Evolutionary conservation across 2,329 filamentous ascomycete species (phyloP).

Genomic region (Sporothrix brunneoviolacea): DNA sequence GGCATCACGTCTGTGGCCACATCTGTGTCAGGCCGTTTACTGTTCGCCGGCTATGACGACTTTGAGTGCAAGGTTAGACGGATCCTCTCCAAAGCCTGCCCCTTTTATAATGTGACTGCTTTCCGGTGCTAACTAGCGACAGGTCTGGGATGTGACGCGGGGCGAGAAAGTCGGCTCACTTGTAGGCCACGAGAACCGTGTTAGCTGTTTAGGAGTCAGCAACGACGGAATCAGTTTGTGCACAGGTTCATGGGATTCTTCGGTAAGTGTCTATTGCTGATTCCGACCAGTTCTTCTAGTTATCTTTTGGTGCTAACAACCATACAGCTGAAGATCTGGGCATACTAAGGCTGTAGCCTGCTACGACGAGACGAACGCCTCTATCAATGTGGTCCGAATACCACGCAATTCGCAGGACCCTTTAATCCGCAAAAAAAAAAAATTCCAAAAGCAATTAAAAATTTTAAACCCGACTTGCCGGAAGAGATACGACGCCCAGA

Average conservation of each 20-base stretch:
- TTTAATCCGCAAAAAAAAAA: background rate
- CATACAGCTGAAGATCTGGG: slow-evolving; percentile 76
- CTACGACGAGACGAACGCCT: slow-evolving; percentile 15
- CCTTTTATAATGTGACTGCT: no score
- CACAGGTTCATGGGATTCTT: slow-evolving; percentile 98
- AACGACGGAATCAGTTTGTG: slow-evolving; percentile 99
- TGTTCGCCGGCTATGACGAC: slow-evolving; percentile 97
- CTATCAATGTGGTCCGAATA: slow-evolving; percentile 5
- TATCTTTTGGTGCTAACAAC: slow-evolving; percentile 25
- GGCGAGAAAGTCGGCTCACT: slow-evolving; percentile 96
- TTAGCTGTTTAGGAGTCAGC: slow-evolving; percentile 97
- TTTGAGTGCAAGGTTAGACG: slow-evolving; percentile 94
- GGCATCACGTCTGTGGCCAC: slow-evolving; percentile 98
- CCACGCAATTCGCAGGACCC: background rate
- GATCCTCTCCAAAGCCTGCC: background rate
- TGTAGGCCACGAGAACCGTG: slow-evolving; percentile 95
- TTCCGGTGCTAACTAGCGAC: no score
- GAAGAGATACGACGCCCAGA: no score
- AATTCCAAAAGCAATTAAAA: slow-evolving; percentile 6
- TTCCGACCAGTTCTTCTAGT: background rate
- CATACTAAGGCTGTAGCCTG: slow-evolving; percentile 49
- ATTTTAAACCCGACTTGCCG: no score
- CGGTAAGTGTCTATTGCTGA: slow-evolving; percentile 59
- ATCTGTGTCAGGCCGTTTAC: slow-evolving; percentile 86
- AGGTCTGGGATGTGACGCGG: slow-evolving; percentile 97